Evolutionary conservation across 129 eudicot genomes (phyloP).

Genomic region (Apium graveolens): DNA sequence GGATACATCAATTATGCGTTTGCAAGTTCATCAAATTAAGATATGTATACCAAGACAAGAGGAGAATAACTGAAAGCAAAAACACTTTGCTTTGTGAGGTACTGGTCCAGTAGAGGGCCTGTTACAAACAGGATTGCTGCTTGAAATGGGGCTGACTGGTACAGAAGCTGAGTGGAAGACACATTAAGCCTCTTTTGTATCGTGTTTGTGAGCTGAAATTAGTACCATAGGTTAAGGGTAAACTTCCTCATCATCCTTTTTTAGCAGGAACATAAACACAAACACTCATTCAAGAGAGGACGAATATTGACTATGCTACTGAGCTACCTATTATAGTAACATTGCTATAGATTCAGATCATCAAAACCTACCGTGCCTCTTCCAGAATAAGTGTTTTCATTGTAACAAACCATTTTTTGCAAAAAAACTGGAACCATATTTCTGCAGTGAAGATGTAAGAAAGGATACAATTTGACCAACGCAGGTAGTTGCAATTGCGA

Average conservation of each 20-base stretch:
- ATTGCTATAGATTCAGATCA: too few relatives aligned
- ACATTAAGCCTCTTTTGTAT: conserved; percentile 89
- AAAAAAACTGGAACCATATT: neutral
- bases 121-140: conserved; percentile 81
- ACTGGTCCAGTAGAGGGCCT: conserved; percentile 84
- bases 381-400: neutral
- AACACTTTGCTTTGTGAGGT: conserved; percentile 72
- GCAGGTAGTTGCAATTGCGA: conserved; percentile 80
- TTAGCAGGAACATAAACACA: neutral
- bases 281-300: neutral
- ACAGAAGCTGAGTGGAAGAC: conserved; percentile 87
- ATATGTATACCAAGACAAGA: conserved; percentile 49
- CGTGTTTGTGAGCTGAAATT: conserved; percentile 83
- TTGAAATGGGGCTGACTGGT: conserved; percentile 96
- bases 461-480: conserved; percentile 92
- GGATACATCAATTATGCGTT: neutral
- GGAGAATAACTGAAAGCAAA: conserved; percentile 83
- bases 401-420: neutral
- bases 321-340: neutral
- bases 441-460: neutral
- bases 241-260: neutral
- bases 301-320: neutral
- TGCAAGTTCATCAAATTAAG: neutral
- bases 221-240: conserved; percentile 16
- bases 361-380: neutral